A percentile compares a stretch with the other conserved stretches of the same genome.
Evolutionary conservation across 2,329 filamentous ascomycete genomes (phyloP).

Genomic region (Colletotrichum neosansevieriae): DNA sequence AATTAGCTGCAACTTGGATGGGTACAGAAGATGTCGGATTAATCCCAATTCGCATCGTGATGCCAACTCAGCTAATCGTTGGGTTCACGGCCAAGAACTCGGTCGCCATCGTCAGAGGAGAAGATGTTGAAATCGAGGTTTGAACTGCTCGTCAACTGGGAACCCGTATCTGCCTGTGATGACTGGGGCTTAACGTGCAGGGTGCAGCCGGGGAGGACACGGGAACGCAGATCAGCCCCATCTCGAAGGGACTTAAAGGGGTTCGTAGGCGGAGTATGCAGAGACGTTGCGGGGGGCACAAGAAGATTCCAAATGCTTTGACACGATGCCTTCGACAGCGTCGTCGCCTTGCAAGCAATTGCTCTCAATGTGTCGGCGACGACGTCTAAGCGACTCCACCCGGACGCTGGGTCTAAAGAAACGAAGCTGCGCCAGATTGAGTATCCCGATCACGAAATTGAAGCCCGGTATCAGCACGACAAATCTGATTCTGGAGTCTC

Average conservation of each 20-base stretch:
- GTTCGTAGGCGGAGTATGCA: background rate
- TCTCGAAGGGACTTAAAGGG: conserved; percentile 1
- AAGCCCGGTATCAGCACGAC: conserved; percentile 6
- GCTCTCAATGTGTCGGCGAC: too few relatives aligned
- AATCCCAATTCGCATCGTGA: conserved; percentile 14
- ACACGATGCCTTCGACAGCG: background rate
- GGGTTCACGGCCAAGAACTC: conserved; percentile 15
- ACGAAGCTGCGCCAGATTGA: too few relatives aligned
- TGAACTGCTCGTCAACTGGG: background rate
- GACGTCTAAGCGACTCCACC: too few relatives aligned
- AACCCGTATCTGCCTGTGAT: background rate
- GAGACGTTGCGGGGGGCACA: conserved; percentile 2
- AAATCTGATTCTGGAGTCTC: conserved; percentile 3
- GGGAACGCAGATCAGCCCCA: conserved; percentile 31
- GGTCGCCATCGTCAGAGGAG: conserved; percentile 10
- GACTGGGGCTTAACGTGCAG: conserved; percentile 20
- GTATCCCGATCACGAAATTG: background rate
- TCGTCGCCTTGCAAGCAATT: background rate
- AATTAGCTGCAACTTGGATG: too few relatives aligned
- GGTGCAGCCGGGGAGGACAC: conserved; percentile 22
- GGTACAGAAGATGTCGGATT: background rate
- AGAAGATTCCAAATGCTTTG: background rate
- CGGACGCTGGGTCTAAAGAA: too few relatives aligned
- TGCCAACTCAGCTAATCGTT: background rate
- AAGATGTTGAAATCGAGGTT: background rate